A percentile compares a stretch with the other conserved stretches of the same genome.
Evolutionary conservation across 2,329 filamentous ascomycete genomes (phyloP).

Genomic region (Aspergillus ochraceus): DNA sequence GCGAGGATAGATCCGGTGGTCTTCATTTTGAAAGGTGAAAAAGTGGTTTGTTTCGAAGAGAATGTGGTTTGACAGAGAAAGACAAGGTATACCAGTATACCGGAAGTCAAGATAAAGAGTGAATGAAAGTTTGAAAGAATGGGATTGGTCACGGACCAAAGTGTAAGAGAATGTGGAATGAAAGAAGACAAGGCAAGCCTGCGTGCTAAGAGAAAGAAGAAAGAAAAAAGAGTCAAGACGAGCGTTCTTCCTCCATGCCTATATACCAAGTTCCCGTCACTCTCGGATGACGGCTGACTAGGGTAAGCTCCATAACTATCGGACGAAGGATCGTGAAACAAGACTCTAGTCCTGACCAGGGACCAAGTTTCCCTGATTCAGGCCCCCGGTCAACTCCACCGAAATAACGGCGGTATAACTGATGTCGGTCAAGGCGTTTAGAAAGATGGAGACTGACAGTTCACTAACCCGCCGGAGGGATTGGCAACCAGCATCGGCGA

Average conservation of each 20-base stretch:
- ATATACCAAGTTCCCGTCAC: slow-evolving; percentile 13
- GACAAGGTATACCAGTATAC: slow-evolving; percentile 27
- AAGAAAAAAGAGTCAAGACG: background rate
- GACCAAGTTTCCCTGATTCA: slow-evolving; percentile 1
- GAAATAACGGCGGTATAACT: slow-evolving; percentile 1
- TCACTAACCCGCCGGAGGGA: background rate
- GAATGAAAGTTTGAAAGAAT: slow-evolving; percentile 17
- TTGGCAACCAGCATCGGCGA: background rate
- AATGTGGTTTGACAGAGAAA: slow-evolving; percentile 15
- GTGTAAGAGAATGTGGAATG: slow-evolving; percentile 18
- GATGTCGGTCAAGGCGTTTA: background rate
- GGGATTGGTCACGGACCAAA: slow-evolving; percentile 23
- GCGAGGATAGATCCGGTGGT: slow-evolving; percentile 42
- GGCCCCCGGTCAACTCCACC: slow-evolving; percentile 12
- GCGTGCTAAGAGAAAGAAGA: slow-evolving; percentile 14
- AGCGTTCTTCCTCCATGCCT: slow-evolving; percentile 7
- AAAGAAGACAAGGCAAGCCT: slow-evolving; percentile 17
- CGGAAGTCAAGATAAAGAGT: slow-evolving; percentile 8
- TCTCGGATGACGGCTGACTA: background rate
- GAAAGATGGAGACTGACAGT: slow-evolving; percentile 1
- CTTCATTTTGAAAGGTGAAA: slow-evolving; percentile 40
- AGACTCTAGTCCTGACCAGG: background rate
- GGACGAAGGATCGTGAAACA: slow-evolving; percentile 14
- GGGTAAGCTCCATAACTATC: slow-evolving; percentile 3
- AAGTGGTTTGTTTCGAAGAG: slow-evolving; percentile 9